Evolutionary conservation across 352 stramenopile genomes (phyloP).

Genomic region (Aphanomyces cochlioides): DNA sequence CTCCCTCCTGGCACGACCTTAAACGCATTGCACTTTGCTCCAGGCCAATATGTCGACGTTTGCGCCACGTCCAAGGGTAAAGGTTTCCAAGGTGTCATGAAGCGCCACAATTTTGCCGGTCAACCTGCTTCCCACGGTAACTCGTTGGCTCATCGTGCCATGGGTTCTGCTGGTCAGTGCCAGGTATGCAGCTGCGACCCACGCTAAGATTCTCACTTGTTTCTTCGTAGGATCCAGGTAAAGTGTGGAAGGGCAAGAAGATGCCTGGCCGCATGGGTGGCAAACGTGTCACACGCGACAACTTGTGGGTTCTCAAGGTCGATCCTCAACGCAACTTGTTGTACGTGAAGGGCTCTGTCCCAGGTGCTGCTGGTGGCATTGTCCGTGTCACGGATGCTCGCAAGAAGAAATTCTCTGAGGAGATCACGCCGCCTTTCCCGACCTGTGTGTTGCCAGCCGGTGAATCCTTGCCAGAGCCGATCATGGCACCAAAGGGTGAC

Average conservation of each 20-base stretch:
- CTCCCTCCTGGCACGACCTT: constrained; percentile 89
- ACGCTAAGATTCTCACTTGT: neutral
- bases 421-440: constrained; percentile 64
- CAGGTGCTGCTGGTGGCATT: constrained; percentile 85
- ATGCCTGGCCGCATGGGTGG: constrained; percentile 98
- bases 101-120: constrained; percentile 96
- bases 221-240: constrained; percentile 87
- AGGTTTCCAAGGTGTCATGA: constrained; percentile 96
- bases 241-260: constrained; percentile 99
- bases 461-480: constrained; percentile 53
- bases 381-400: constrained; percentile 82
- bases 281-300: constrained; percentile 94
- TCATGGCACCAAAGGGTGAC: constrained; percentile 72
- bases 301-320: constrained; percentile 91
- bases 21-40: constrained; percentile 95
- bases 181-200: constrained; percentile 43
- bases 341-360: constrained; percentile 92
- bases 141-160: constrained; percentile 94
- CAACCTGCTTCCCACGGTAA: constrained; percentile 97
- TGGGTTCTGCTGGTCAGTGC: constrained; percentile 97
- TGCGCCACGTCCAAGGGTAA: constrained; percentile 88
- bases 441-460: constrained; percentile 60
- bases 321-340: constrained; percentile 91
- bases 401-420: constrained; percentile 64
- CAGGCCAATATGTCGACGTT: constrained; percentile 98